A percentile compares a stretch with the other conserved stretches of the same genome.
phyloP scores from a whole-genome alignment of 441 rosid species.

The Pelargonium cotyledonis region DNA sequence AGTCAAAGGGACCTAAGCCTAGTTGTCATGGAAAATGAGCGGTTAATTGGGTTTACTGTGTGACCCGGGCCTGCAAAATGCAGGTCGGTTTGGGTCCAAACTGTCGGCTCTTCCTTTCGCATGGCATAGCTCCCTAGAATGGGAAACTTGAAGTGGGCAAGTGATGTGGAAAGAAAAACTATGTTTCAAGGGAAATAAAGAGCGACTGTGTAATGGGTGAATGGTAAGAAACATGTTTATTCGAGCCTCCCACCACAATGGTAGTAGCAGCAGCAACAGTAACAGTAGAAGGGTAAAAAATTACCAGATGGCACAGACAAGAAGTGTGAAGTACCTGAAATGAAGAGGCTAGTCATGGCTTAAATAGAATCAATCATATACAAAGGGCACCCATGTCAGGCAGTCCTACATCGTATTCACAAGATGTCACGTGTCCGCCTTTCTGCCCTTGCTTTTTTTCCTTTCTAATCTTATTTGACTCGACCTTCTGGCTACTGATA shows the following conservation, averaged over 20 bases:
- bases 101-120: too few relatives aligned
- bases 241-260: background rate
- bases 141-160: too few relatives aligned
- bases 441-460: constrained; percentile 48
- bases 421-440: constrained; percentile 34
- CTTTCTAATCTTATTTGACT: constrained; percentile 51
- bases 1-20: too few relatives aligned
- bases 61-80: too few relatives aligned
- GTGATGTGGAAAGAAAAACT: too few relatives aligned
- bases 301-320: background rate
- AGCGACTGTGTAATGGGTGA: too few relatives aligned
- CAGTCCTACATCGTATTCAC: constrained; percentile 43
- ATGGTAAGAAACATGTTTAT: background rate
- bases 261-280: background rate
- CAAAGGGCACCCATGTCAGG: constrained; percentile 90
- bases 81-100: too few relatives aligned
- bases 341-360: background rate
- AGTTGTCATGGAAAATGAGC: too few relatives aligned
- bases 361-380: constrained; percentile 35
- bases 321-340: background rate
- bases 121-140: too few relatives aligned
- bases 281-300: background rate
- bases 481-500: constrained; percentile 44
- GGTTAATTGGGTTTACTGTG: too few relatives aligned
- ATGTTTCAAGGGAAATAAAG: too few relatives aligned